A percentile compares a stretch with the other conserved stretches of the same genome.
phyloP scores from a whole-genome alignment of 148 eudicot species.

The Limonium bicolor region DNA sequence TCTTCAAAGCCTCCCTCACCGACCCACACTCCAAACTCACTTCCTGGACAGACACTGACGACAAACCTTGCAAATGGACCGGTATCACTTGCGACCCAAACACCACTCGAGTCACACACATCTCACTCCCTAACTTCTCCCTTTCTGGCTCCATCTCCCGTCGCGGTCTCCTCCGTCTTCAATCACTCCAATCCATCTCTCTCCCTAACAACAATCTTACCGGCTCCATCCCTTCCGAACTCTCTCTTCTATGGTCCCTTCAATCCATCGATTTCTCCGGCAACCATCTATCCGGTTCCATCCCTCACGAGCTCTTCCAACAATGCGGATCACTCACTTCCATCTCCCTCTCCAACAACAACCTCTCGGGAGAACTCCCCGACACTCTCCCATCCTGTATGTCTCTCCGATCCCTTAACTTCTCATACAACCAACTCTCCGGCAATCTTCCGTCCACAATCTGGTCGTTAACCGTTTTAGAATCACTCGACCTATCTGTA shows the following conservation, averaged over 20 bases:
- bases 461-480: slow-evolving; percentile 29
- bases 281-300: slow-evolving; percentile 24
- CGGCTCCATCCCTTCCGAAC: slow-evolving; percentile 28
- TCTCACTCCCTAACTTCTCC: slow-evolving; percentile 40
- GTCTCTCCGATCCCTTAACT: slow-evolving; percentile 15
- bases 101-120: slow-evolving; percentile 37
- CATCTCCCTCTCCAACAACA: slow-evolving; percentile 30
- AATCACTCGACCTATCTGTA: slow-evolving; percentile 27
- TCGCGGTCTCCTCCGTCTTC: slow-evolving; percentile 38
- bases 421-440: slow-evolving; percentile 27
- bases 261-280: slow-evolving; percentile 19
- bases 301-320: slow-evolving; percentile 27
- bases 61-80: slow-evolving; percentile 59
- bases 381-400: slow-evolving; percentile 28
- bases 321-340: slow-evolving; percentile 32
- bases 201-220: slow-evolving; percentile 8
- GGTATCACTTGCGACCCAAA: slow-evolving; percentile 51
- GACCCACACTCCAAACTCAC: slow-evolving; percentile 53
- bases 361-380: slow-evolving; percentile 32
- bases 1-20: slow-evolving; percentile 49
- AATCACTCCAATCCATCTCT: slow-evolving; percentile 6
- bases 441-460: slow-evolving; percentile 26
- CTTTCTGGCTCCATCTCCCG: slow-evolving; percentile 63
- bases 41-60: slow-evolving; percentile 74
- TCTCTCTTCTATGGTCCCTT: slow-evolving; percentile 19